These are phyloP conservation scores for Rhododendron kiyosumense DNA, from an alignment of 148 eudicot species.

Conservation along the genomic window DNA sequence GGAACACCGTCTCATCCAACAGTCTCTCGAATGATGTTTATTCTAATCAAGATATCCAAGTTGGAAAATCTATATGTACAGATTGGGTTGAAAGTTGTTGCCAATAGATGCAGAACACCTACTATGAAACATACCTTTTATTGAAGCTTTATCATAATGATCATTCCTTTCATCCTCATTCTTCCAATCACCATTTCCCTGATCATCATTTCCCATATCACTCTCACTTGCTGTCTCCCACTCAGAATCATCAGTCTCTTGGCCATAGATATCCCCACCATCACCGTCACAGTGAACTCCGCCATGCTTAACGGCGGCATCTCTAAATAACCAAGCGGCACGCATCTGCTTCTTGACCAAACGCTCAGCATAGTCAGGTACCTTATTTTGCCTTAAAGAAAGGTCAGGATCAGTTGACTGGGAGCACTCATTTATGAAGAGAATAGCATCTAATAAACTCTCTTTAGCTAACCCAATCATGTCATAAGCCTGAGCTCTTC, in stretches of 20 bases:
- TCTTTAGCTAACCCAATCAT: constrained; percentile 96
- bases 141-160: constrained; percentile 44
- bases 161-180: constrained; percentile 62
- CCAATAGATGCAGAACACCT: neutral
- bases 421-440: constrained; percentile 86
- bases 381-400: constrained; percentile 81
- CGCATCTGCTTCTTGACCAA: constrained; percentile 98
- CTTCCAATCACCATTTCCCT: constrained; percentile 65
- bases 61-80: neutral
- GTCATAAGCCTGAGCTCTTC: constrained; percentile 98
- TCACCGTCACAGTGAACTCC: constrained; percentile 82
- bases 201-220: constrained; percentile 72
- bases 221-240: constrained; percentile 99
- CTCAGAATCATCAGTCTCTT: constrained; percentile 89
- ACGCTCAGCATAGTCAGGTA: constrained; percentile 96
- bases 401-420: constrained; percentile 91
- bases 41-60: neutral
- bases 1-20: neutral
- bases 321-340: constrained; percentile 91
- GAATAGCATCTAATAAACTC: constrained; percentile 91
- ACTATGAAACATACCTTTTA: constrained; percentile 38
- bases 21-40: neutral
- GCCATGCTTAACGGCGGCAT: constrained; percentile 93
- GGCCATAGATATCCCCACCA: constrained; percentile 59
- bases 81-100: neutral